Evolutionary conservation across 108 stramenopile species (phyloP), one percentile per base, ranked within the genome.

Genomic region (Skeletonema marinoi): DNA sequence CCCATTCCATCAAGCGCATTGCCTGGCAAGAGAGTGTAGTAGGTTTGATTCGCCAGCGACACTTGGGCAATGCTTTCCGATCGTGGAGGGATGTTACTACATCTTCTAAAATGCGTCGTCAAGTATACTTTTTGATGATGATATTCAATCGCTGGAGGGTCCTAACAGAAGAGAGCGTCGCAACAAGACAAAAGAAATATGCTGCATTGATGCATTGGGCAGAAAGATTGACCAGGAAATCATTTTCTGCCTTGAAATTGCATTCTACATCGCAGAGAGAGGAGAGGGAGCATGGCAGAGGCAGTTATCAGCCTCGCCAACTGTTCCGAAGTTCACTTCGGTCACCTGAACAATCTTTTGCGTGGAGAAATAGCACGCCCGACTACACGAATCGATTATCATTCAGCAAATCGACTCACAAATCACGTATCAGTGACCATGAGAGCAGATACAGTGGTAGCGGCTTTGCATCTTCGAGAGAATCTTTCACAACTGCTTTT

Each of bases 121-220:
- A 74, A 16, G 65, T 29, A 59, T 81, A 44, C 21, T 81, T 74
- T 35, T 36, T 81, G 10, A 74, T 74, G 68, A 74, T 81, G 80
- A 65, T 81, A 59, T 61, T 81, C 16, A 81, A 81, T 31, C 32
- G 80, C 13, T 81, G 80, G 80, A 44, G 62, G 46, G 3, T 66
- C 35, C 64, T 38, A 9, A 46, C 69, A 3, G 80, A 81, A 65
- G 73, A 81, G 10, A 56, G 64, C 11, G 59, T 70, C 6, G 69
- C 62, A 7, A 29, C 31, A 35, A 21, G 64, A n/a, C 68, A 60
- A 14, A 74, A 74, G 35, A 32, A 56, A 14, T 39, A 65, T 30
- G 6, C 11, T 9, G 73, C 80, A 13, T 65, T 81, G 41, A 65
- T 81, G 60, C 80, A 81, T 66, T 81, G 73, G 80, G 73, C 80